Conservation (phyloP, 495 filamentous ascomycete genomes). For the Baudoinia panamericana region DNA sequence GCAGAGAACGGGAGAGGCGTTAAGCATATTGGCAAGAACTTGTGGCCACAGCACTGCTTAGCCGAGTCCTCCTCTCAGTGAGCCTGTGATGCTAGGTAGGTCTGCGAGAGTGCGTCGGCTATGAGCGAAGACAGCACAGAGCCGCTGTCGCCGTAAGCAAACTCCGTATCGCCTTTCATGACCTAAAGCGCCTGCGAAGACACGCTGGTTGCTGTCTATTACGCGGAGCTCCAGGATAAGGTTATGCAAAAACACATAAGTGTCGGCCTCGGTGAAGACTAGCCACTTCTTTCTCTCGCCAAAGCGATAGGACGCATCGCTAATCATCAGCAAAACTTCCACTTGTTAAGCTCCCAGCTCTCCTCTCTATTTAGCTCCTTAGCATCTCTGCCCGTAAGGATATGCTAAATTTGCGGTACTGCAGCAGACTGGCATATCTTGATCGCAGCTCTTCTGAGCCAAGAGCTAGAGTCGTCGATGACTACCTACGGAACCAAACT, state of each 20-base stretch:
- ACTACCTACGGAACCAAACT: constrained; percentile 33
- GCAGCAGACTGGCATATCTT: background rate
- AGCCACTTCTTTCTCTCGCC: constrained; percentile 45
- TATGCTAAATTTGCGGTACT: background rate
- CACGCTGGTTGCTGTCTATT: constrained; percentile 34
- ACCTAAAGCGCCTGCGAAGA: constrained; percentile 39
- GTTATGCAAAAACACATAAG: constrained; percentile 50
- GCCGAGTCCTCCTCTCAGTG: background rate
- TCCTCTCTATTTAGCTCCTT: background rate
- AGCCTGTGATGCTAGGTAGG: background rate
- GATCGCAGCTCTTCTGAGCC: background rate
- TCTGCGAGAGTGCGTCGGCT: constrained; percentile 6
- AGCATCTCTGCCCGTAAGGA: background rate
- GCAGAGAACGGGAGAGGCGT: too few relatives aligned
- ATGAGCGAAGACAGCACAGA: constrained; percentile 40
- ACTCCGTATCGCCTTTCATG: constrained; percentile 29
- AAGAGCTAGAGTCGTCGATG: constrained; percentile 29
- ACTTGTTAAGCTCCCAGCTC: constrained; percentile 52
- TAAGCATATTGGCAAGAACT: too few relatives aligned
- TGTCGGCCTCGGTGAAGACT: constrained; percentile 57
- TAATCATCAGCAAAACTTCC: constrained; percentile 59
- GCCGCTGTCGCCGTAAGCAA: constrained; percentile 44
- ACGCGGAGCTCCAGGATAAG: constrained; percentile 40
- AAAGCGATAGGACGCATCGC: constrained; percentile 34
- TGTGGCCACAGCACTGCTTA: background rate